Evolutionary conservation across 805 yeast species (phyloP), one percentile per base, ranked within the genome.

Genomic region (Candida pseudoglaebosa): DNA sequence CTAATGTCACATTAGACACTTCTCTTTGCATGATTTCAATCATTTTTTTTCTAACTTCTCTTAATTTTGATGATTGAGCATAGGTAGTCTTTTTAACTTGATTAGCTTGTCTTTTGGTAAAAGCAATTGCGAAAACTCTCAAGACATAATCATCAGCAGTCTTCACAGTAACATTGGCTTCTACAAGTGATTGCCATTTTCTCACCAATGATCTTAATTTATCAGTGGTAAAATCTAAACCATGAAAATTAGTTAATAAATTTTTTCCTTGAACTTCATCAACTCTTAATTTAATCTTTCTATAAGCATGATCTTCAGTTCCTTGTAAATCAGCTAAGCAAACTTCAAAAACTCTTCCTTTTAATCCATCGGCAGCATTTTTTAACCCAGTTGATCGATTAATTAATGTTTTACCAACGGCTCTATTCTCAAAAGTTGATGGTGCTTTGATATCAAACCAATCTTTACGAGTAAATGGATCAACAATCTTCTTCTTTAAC

Each of bases 391-490:
- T 84, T 47, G 95, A 84, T 71, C 85, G 89, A 93, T 89, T 89
- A 71, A 89, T 91, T 62, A 89, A 77, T 58, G 96, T 89, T 82
- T 89, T 88, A 71, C 96, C 96, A 64, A 87, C 96, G 62, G 84
- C 84, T 75, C 95, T 87, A 84, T 84, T 85, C 74, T 88, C 95
- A 65, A 89, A 89, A 58, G 95, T 86, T 62, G 95, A 81, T 64
- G 97, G 97, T 54, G 96, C 97, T 78, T 87, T 87, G 77, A 88
- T 84, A 72, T 84, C 91, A 72, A 75, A 88, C 96, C 96, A 89
- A 64, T 88, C 96, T 77, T 89, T 89, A 73, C 86, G 86, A 81
- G 95, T 77, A 90, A 90, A 89, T 66, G 96, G 96, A 80, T 89
- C 97, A 57, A 87, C 93, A 68, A 84, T 89, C 82, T 82, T 89